Evolutionary conservation across 208 protist genomes (phyloP).

Genomic region (Trichomonas vaginalis): DNA sequence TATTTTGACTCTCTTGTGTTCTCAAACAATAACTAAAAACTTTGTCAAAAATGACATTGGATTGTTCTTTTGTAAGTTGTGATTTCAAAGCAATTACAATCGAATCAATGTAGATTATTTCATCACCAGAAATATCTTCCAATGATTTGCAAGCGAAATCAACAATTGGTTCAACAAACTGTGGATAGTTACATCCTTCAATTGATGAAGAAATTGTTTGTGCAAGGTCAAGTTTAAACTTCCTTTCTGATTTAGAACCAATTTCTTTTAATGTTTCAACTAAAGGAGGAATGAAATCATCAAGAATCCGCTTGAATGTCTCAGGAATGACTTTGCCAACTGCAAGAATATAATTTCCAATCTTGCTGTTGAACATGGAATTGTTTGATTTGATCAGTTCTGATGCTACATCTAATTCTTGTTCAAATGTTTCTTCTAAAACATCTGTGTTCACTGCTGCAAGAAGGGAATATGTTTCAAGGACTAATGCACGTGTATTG

Average conservation of each 20-base stretch:
- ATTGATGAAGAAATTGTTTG: background rate
- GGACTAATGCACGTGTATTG: background rate
- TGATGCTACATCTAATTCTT: background rate
- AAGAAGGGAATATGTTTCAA: background rate
- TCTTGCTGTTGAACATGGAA: background rate
- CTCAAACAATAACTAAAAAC: background rate
- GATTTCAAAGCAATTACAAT: background rate
- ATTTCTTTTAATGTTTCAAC: background rate
- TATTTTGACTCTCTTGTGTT: background rate
- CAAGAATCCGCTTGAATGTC: background rate
- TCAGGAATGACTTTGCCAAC: background rate
- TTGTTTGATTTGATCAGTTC: background rate
- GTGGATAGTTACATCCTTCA: background rate
- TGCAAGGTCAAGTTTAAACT: background rate
- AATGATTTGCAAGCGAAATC: background rate
- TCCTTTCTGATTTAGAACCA: background rate
- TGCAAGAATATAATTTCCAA: background rate
- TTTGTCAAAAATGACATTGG: background rate
- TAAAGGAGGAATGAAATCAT: background rate
- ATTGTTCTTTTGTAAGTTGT: background rate
- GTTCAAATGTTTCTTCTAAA: background rate
- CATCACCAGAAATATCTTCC: background rate
- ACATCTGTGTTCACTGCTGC: background rate
- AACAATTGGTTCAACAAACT: background rate
- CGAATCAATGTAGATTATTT: background rate